Evolutionary conservation across 1,139 yeast species (phyloP).

Genomic region (Candida sp.): DNA sequence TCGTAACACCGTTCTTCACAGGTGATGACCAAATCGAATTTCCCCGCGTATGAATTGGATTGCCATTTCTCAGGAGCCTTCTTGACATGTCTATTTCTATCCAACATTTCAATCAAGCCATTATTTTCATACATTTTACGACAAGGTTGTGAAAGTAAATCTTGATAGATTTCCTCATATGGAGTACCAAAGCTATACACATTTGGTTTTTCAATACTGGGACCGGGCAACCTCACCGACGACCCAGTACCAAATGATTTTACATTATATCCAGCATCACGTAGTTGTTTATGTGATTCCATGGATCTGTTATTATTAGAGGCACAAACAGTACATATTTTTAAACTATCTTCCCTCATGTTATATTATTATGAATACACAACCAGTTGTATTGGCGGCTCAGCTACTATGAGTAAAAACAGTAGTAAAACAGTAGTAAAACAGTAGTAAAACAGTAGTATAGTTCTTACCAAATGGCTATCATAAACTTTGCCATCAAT

Average conservation of each 20-base stretch:
- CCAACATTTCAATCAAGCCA: constrained; percentile 89
- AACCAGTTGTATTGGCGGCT: neutral
- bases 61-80: constrained; percentile 97
- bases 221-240: constrained; percentile 94
- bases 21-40: constrained; percentile 88
- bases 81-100: constrained; percentile 83
- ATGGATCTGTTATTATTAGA: constrained; percentile 93
- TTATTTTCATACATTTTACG: constrained; percentile 73
- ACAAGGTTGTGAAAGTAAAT: constrained; percentile 69
- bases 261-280: constrained; percentile 86
- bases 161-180: constrained; percentile 81
- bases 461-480: no score
- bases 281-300: constrained; percentile 92
- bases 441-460: no score
- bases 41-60: constrained; percentile 43
- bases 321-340: constrained; percentile 96
- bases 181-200: constrained; percentile 95
- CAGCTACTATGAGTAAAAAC: no score
- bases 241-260: constrained; percentile 96
- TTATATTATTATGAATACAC: neutral
- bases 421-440: no score
- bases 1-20: constrained; percentile 99
- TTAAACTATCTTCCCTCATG: constrained; percentile 36
- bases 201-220: constrained; percentile 86
- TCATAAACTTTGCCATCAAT: no score